Conservation (phyloP, 2,329 filamentous ascomycete species). For the Colletotrichum siamense region DNA sequence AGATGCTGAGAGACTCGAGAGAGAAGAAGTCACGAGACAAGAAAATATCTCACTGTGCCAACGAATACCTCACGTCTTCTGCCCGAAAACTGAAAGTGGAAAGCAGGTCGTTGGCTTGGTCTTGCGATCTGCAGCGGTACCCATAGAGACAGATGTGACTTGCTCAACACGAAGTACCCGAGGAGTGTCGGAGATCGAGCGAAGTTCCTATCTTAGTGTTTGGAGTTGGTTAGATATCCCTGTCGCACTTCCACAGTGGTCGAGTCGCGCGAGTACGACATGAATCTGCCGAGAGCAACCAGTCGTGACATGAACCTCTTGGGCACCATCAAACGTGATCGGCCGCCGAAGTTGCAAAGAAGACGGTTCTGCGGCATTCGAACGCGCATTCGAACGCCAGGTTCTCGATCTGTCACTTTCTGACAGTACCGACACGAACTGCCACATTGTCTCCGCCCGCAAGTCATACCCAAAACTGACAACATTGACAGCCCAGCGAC, state of each 20-base stretch:
- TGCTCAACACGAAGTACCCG: background rate
- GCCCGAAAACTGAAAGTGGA: accelerated
- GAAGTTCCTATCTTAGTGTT: background rate
- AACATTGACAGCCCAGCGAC: background rate
- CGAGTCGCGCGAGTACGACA: background rate
- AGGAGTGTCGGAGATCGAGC: background rate
- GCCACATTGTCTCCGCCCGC: background rate
- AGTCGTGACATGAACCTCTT: background rate
- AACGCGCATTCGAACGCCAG: background rate
- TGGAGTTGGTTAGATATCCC: conserved; percentile 4
- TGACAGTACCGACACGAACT: background rate
- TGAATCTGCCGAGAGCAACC: background rate
- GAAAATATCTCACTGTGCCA: background rate
- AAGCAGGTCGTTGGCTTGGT: background rate
- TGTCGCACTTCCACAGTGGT: background rate
- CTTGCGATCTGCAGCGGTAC: background rate
- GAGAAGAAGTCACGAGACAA: background rate
- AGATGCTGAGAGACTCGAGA: background rate
- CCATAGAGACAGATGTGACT: background rate
- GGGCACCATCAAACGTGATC: background rate
- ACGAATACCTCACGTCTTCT: background rate
- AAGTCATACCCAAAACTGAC: background rate
- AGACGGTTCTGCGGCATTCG: background rate
- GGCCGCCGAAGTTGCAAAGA: background rate
- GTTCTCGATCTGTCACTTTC: background rate